Percentiles rank a stretch among this genome's conserved stretches.
Conservation (phyloP, 495 filamentous ascomycete species). For the Aspergillus carlsbadensis region DNA sequence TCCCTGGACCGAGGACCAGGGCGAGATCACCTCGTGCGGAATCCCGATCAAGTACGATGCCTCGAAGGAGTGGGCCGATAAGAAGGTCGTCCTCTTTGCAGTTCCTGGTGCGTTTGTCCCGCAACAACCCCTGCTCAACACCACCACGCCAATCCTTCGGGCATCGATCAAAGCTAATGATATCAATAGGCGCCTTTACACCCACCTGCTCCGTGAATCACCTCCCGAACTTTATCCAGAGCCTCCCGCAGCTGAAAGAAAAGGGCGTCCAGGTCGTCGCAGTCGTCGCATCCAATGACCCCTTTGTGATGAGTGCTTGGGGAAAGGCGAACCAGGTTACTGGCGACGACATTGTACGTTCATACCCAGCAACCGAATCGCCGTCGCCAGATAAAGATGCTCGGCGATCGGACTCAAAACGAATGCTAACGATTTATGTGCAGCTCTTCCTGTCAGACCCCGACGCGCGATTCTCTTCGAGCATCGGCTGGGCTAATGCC, state of each 20-base stretch:
- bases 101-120: conserved; percentile 66
- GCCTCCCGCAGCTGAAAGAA: conserved; percentile 64
- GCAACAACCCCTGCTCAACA: background rate
- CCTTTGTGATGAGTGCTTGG: conserved; percentile 92
- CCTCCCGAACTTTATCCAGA: conserved; percentile 78
- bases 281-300: conserved; percentile 83
- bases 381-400: too few species aligned
- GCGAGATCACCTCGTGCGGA: conserved; percentile 70
- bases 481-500: conserved; percentile 74
- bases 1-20: conserved; percentile 63
- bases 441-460: conserved; percentile 81
- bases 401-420: too few species aligned
- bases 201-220: conserved; percentile 86
- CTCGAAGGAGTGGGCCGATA: conserved; percentile 77
- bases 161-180: background rate
- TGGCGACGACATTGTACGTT: conserved; percentile 68
- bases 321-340: conserved; percentile 85
- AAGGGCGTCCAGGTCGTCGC: conserved; percentile 85
- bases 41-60: conserved; percentile 76
- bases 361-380: background rate
- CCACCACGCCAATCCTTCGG: background rate
- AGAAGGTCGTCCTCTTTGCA: conserved; percentile 87
- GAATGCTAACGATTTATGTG: background rate
- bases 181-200: conserved; percentile 74
- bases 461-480: conserved; percentile 70